A percentile compares a stretch with the other conserved stretches of the same genome.
Conservation (phyloP, 192 early-diverging fungal genomes). For the Coemansia sp. region DNA sequence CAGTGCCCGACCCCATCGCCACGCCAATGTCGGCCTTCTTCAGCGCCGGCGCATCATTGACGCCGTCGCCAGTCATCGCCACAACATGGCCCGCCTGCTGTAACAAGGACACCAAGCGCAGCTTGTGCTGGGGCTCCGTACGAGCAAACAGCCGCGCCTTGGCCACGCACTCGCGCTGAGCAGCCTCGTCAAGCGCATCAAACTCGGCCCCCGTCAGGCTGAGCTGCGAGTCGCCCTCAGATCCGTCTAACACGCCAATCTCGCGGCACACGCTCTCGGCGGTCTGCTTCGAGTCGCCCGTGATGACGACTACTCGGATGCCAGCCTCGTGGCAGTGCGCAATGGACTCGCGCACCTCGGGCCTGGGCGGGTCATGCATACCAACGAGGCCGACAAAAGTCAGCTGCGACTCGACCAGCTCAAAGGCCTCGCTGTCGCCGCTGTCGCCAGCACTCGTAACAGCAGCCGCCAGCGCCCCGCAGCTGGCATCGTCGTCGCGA, state of each 20-base stretch:
- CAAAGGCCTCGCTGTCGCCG: conserved; percentile 50
- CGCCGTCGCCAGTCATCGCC: conserved; percentile 92
- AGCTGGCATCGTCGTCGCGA: conserved; percentile 58
- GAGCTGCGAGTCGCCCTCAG: conserved; percentile 63
- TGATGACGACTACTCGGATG: conserved; percentile 97
- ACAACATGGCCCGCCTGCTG: conserved; percentile 64
- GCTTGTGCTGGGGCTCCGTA: conserved; percentile 95
- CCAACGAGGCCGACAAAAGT: conserved; percentile 92
- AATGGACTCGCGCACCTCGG: conserved; percentile 85
- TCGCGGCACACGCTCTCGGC: conserved; percentile 93
- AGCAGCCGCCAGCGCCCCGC: conserved; percentile 55
- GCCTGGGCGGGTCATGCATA: conserved; percentile 97
- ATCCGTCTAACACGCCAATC: conserved; percentile 85
- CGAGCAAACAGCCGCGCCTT: conserved; percentile 87
- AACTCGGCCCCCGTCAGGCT: conserved; percentile 94
- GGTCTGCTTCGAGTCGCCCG: conserved; percentile 96
- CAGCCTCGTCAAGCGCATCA: conserved; percentile 70
- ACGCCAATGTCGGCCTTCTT: conserved; percentile 99
- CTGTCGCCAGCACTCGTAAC: conserved; percentile 23
- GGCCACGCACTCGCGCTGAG: conserved; percentile 72
- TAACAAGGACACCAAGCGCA: conserved; percentile 88
- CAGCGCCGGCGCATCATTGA: conserved; percentile 97
- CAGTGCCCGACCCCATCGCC: conserved; percentile 98
- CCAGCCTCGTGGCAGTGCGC: conserved; percentile 87
- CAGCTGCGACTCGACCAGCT: conserved; percentile 76